These are phyloP conservation scores for Azolla pinnata DNA, from an alignment of 75 land plant genomes.

Conservation along the genomic window DNA sequence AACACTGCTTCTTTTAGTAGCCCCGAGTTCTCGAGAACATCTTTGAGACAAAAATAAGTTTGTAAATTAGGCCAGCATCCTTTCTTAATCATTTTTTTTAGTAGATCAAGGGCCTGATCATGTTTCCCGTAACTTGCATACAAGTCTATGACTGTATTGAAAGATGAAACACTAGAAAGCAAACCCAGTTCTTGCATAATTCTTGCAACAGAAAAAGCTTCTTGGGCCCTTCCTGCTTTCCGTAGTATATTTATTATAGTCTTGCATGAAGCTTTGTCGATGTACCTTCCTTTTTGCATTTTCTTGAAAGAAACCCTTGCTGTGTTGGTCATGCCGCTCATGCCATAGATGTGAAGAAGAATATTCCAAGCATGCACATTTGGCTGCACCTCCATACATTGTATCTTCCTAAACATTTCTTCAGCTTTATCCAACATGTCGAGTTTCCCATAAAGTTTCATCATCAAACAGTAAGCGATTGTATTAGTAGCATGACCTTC, in stretches of 20 bases:
- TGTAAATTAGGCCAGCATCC: conserved; percentile 37
- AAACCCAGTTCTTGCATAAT: conserved; percentile 47
- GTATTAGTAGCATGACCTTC: conserved; percentile 35
- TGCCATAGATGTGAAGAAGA: conserved; percentile 47
- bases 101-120: conserved; percentile 36
- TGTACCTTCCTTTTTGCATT: conserved; percentile 28
- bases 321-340: conserved; percentile 40
- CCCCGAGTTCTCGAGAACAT: conserved; percentile 45
- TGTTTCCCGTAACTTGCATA: conserved; percentile 41
- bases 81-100: conserved; percentile 39
- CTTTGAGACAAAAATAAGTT: conserved; percentile 46
- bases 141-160: conserved; percentile 47
- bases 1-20: conserved; percentile 36
- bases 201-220: conserved; percentile 54
- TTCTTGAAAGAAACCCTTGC: conserved; percentile 36
- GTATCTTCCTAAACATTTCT: conserved; percentile 30
- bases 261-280: conserved; percentile 54
- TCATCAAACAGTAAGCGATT: conserved; percentile 42
- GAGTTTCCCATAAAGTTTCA: conserved; percentile 51
- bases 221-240: conserved; percentile 52
- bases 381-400: conserved; percentile 27
- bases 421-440: conserved; percentile 45
- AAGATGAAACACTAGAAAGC: conserved; percentile 40
- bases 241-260: conserved; percentile 66
- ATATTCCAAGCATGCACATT: conserved; percentile 54